These are phyloP conservation scores for Fusarium annulatum DNA, from an alignment of 2,329 filamentous ascomycete genomes.

Conservation along the genomic window DNA sequence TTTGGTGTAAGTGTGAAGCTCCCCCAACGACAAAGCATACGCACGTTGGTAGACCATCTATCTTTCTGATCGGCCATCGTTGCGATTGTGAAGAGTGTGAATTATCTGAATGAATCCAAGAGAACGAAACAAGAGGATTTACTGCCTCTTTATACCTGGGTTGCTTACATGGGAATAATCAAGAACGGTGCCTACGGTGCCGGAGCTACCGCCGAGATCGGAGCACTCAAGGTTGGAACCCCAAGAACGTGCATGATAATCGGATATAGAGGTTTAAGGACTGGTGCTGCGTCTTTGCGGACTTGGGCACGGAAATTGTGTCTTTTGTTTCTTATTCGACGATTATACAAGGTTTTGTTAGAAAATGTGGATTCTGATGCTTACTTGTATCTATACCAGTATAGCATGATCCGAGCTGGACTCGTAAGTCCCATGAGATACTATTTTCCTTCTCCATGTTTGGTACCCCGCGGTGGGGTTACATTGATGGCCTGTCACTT, in stretches of 20 bases:
- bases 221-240: constrained; percentile 25
- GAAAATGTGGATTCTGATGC: neutral
- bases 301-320: neutral
- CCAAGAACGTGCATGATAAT: neutral
- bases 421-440: neutral
- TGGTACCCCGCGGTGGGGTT: neutral
- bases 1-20: constrained; percentile 30
- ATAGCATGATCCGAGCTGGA: neutral
- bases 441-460: neutral
- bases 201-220: constrained; percentile 39
- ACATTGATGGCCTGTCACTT: neutral
- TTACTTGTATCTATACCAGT: neutral
- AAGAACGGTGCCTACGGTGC: constrained; percentile 30
- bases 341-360: fast-evolving
- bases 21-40: constrained; percentile 1
- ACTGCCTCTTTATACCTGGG: constrained; percentile 28
- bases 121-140: neutral
- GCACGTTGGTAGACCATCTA: constrained; percentile 45
- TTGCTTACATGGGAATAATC: neutral
- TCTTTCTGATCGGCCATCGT: constrained; percentile 44
- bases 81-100: neutral
- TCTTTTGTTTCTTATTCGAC: neutral
- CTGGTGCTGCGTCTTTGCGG: neutral
- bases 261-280: neutral
- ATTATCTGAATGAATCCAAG: neutral